Evolutionary conservation across 1,139 yeast species (phyloP).

Genomic region (Torulaspora pretoriensis): DNA sequence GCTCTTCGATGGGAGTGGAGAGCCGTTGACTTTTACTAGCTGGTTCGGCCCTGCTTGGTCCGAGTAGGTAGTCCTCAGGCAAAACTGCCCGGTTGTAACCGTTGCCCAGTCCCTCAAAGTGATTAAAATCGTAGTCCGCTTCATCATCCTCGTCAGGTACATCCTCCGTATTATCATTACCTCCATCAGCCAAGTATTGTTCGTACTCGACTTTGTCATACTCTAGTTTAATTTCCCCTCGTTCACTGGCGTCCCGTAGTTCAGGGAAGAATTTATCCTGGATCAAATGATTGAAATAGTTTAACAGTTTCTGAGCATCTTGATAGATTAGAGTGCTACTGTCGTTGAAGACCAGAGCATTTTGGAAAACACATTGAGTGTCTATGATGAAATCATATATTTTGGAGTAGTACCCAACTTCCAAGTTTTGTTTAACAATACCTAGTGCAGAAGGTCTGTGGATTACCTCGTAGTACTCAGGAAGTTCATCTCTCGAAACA

Average conservation of each 20-base stretch:
- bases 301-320: slow-evolving; percentile 48
- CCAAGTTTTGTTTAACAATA: slow-evolving; percentile 43
- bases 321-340: slow-evolving; percentile 52
- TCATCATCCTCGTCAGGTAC: slow-evolving; percentile 20
- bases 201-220: slow-evolving; percentile 31
- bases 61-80: slow-evolving; percentile 33
- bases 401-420: slow-evolving; percentile 44
- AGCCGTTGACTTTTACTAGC: slow-evolving; percentile 15
- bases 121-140: slow-evolving; percentile 31
- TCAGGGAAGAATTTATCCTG: slow-evolving; percentile 30
- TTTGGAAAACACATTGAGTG: slow-evolving; percentile 48
- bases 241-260: slow-evolving; percentile 31
- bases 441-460: slow-evolving; percentile 55
- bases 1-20: slow-evolving; percentile 19
- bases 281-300: slow-evolving; percentile 28
- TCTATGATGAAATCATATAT: slow-evolving; percentile 49
- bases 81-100: slow-evolving; percentile 33
- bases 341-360: slow-evolving; percentile 57
- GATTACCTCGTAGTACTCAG: slow-evolving; percentile 55
- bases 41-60: slow-evolving; percentile 22
- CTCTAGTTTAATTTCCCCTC: slow-evolving; percentile 34
- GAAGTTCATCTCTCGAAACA: slow-evolving; percentile 51
- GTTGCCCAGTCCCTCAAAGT: slow-evolving; percentile 35
- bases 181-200: slow-evolving; percentile 27
- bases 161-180: slow-evolving; percentile 16